A percentile compares a stretch with the other conserved stretches of the same genome.
phyloP scores from a whole-genome alignment of 768 basidiomycete species.

The Rhizopogon salebrosus region DNA sequence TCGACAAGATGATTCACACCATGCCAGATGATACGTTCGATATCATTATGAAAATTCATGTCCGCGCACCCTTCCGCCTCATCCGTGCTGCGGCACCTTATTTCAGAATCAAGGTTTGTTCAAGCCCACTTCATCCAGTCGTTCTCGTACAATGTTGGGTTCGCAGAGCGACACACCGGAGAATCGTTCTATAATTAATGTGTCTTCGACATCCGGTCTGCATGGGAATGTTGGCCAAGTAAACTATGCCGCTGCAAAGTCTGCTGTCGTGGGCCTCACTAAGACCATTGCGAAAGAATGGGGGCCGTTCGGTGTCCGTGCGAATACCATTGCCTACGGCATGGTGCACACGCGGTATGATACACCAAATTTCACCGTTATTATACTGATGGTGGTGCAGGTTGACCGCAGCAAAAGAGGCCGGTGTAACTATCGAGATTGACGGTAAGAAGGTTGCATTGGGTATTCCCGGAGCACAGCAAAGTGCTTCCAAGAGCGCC shows the following conservation, averaged over 20 bases:
- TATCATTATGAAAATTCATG: constrained; percentile 79
- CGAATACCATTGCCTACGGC: constrained; percentile 78
- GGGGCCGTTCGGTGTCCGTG: constrained; percentile 78
- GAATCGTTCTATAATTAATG: constrained; percentile 75
- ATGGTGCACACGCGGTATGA: constrained; percentile 68
- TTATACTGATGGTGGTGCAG: constrained; percentile 26
- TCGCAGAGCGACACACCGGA: constrained; percentile 48
- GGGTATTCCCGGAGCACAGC: constrained; percentile 61
- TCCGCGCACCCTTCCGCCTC: constrained; percentile 82
- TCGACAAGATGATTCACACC: constrained; percentile 85
- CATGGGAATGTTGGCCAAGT: constrained; percentile 86
- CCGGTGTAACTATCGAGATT: constrained; percentile 69
- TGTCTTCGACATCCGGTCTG: constrained; percentile 77
- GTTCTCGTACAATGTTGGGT: not conserved
- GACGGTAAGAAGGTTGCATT: constrained; percentile 81
- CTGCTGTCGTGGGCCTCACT: constrained; percentile 73
- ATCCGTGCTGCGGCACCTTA: constrained; percentile 81
- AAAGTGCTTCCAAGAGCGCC: constrained; percentile 34
- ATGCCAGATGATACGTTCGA: constrained; percentile 80
- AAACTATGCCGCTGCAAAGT: constrained; percentile 78
- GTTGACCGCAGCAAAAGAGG: constrained; percentile 76
- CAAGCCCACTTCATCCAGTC: not conserved
- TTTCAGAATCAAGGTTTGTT: constrained; percentile 65
- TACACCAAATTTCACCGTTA: not conserved
- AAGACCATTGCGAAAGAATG: constrained; percentile 89